Evolutionary conservation across 306 rosid species (phyloP).

Genomic region (Echinosophora koreensis): DNA sequence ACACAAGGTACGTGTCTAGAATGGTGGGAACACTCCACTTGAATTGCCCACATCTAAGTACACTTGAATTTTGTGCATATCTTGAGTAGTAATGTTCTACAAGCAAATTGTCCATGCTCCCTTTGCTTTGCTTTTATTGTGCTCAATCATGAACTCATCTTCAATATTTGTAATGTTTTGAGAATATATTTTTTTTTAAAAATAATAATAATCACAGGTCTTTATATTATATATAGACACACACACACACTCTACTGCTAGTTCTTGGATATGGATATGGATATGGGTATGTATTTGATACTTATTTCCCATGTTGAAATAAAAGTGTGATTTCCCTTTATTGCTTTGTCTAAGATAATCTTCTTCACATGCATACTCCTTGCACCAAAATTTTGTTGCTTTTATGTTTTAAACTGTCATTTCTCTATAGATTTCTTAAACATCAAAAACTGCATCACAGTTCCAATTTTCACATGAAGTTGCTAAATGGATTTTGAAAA

Average conservation of each 20-base stretch:
- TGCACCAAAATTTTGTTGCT: neutral
- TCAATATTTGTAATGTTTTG: neutral
- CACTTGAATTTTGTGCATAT: slow-evolving; percentile 21
- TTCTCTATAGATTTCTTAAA: neutral
- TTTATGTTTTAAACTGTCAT: neutral
- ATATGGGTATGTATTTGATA: neutral
- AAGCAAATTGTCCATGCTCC: neutral
- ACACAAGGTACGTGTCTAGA: slow-evolving; percentile 46
- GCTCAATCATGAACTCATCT: neutral
- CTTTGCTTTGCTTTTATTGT: neutral
- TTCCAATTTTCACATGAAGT: neutral
- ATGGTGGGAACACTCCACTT: slow-evolving; percentile 40
- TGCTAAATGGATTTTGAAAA: neutral
- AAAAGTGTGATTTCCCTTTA: neutral
- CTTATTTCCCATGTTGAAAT: neutral
- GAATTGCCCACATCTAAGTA: slow-evolving; percentile 30
- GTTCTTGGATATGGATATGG: neutral
- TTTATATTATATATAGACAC: neutral
- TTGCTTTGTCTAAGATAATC: neutral
- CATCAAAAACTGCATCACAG: neutral
- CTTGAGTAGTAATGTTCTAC: neutral
- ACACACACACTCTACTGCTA: neutral
- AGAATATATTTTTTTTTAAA: neutral
- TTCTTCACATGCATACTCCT: neutral
- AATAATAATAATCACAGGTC: too few relatives aligned